A percentile compares a stretch with the other conserved stretches of the same genome.
Conservation (phyloP, 1,284 basidiomycete species). For the Puccinia triticina region DNA sequence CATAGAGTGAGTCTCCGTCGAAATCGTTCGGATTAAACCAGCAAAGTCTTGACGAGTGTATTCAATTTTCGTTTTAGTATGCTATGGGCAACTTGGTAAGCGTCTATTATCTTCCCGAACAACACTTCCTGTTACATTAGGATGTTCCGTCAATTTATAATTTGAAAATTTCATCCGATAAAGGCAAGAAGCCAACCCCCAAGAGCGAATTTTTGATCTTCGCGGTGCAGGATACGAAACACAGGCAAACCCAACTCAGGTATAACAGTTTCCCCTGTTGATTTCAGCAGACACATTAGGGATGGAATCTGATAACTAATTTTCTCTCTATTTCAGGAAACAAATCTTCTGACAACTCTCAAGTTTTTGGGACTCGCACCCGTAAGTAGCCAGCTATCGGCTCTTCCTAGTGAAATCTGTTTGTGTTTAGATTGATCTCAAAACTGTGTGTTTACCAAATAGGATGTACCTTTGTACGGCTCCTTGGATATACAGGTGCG, state of each 20-base stretch:
- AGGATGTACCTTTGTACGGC: constrained; percentile 45
- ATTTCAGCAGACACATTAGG: neutral
- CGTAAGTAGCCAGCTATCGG: neutral
- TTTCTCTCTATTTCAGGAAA: constrained; percentile 13
- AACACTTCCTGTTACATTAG: neutral
- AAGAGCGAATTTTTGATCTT: constrained; percentile 36
- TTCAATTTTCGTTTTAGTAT: constrained; percentile 1
- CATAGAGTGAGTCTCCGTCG: constrained; percentile 29
- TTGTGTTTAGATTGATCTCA: neutral
- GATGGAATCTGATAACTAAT: neutral
- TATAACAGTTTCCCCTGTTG: neutral
- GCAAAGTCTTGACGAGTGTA: neutral
- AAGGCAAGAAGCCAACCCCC: constrained; percentile 38
- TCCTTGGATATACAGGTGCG: constrained; percentile 38
- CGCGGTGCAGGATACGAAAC: constrained; percentile 36
- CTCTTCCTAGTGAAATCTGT: too few relatives aligned
- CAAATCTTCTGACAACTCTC: constrained; percentile 32
- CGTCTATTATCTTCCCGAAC: neutral
- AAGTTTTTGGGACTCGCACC: constrained; percentile 47
- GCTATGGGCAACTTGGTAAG: constrained; percentile 46
- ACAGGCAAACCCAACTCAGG: constrained; percentile 26
- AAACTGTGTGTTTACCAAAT: neutral
- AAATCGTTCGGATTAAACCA: neutral
- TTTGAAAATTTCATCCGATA: neutral
- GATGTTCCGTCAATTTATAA: neutral